Conservation (phyloP, 2,329 filamentous ascomycete species). For the Cladosporium sp. region DNA sequence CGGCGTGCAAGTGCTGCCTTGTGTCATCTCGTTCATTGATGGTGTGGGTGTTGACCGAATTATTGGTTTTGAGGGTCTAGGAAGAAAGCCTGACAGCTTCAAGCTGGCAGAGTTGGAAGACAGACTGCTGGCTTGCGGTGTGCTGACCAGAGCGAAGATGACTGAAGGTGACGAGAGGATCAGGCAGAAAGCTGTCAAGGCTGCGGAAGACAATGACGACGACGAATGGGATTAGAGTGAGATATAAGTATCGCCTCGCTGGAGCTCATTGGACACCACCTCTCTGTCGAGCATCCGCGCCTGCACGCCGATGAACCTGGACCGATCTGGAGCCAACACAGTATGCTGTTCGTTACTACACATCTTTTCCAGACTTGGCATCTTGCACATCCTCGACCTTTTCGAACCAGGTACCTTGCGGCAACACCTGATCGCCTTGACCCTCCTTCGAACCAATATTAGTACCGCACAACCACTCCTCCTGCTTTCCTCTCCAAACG, state of each 20-base stretch:
- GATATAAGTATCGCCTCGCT: not conserved
- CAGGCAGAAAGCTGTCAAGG: constrained; percentile 36
- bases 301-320: not conserved
- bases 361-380: not conserved
- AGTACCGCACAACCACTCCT: constrained; percentile 12
- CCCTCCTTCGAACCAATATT: constrained; percentile 11
- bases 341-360: not conserved
- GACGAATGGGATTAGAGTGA: constrained; percentile 18
- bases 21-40: constrained; percentile 58
- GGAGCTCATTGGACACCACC: not conserved
- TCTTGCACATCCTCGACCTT: constrained; percentile 1
- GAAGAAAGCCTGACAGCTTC: constrained; percentile 54
- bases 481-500: not conserved
- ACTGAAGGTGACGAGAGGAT: constrained; percentile 44
- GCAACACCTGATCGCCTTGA: constrained; percentile 12
- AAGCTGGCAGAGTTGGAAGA: constrained; percentile 56
- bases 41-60: constrained; percentile 57
- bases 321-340: not conserved
- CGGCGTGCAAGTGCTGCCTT: constrained; percentile 59
- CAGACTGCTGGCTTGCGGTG: constrained; percentile 52
- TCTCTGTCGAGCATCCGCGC: not conserved
- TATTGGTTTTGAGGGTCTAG: constrained; percentile 60
- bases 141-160: constrained; percentile 54
- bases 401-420: constrained; percentile 14
- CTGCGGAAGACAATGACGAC: constrained; percentile 50